phyloP scores from a whole-genome alignment of 2,329 filamentous ascomycete species.

The Malbranchea zuffiana region DNA sequence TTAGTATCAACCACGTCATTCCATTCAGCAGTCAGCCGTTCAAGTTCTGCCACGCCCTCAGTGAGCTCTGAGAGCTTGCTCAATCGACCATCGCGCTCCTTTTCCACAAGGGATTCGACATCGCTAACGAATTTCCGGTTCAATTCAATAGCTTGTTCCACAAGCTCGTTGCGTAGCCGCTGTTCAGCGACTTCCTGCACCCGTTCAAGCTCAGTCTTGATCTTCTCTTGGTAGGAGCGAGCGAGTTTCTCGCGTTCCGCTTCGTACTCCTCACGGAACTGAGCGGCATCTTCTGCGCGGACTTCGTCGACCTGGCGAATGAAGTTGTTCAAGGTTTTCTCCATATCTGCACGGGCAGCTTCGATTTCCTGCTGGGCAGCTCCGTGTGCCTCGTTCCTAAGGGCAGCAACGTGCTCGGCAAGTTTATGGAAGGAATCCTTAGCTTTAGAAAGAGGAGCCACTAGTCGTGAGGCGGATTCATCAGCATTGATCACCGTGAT shows the following conservation, averaged over 20 bases:
- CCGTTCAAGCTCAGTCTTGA: slow-evolving; percentile 66
- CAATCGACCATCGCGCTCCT: slow-evolving; percentile 76
- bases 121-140: slow-evolving; percentile 74
- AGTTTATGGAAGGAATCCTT: slow-evolving; percentile 73
- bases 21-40: slow-evolving; percentile 80
- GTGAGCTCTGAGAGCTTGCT: slow-evolving; percentile 75
- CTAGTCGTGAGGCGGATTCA: slow-evolving; percentile 64
- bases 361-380: slow-evolving; percentile 65
- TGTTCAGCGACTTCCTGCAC: slow-evolving; percentile 72
- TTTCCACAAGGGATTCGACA: slow-evolving; percentile 71
- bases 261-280: slow-evolving; percentile 82
- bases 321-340: slow-evolving; percentile 77
- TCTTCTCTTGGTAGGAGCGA: slow-evolving; percentile 65
- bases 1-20: slow-evolving; percentile 82
- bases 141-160: slow-evolving; percentile 81
- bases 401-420: slow-evolving; percentile 61
- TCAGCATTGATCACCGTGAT: slow-evolving; percentile 89
- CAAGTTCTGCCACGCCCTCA: slow-evolving; percentile 66
- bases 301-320: slow-evolving; percentile 75
- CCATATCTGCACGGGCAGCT: slow-evolving; percentile 64
- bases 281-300: slow-evolving; percentile 67
- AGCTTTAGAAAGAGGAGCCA: slow-evolving; percentile 67
- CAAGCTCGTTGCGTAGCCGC: slow-evolving; percentile 69
- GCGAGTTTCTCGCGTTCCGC: slow-evolving; percentile 71
- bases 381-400: slow-evolving; percentile 59